phyloP scores from a whole-genome alignment of 352 stramenopile genomes.

The Phytophthora fragariae region DNA sequence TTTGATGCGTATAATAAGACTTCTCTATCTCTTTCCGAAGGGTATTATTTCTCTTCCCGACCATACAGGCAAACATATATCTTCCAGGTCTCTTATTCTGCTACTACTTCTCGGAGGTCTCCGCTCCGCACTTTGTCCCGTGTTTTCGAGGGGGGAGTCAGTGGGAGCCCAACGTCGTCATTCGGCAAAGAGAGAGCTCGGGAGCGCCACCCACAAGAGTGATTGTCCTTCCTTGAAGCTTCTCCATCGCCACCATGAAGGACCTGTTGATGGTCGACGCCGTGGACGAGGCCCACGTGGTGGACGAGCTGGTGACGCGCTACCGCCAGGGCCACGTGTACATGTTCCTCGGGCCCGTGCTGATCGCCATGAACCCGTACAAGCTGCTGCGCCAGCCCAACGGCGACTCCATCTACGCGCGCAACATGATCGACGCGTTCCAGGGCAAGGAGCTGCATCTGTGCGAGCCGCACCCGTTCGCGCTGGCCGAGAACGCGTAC shows the following conservation, averaged over 20 bases:
- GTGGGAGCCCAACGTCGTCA: constrained; percentile 26
- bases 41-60: background rate
- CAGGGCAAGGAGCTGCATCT: constrained; percentile 84
- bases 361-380: constrained; percentile 93
- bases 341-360: constrained; percentile 92
- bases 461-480: constrained; percentile 86
- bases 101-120: constrained; percentile 18
- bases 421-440: constrained; percentile 81
- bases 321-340: constrained; percentile 89
- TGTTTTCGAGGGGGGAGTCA: constrained; percentile 30
- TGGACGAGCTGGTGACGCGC: constrained; percentile 79
- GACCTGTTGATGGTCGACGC: constrained; percentile 85
- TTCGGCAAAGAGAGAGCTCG: constrained; percentile 43
- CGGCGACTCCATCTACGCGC: constrained; percentile 81
- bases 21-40: background rate
- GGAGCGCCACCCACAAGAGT: background rate
- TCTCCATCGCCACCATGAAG: constrained; percentile 38
- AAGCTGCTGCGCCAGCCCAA: constrained; percentile 77
- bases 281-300: constrained; percentile 79
- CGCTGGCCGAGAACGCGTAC: constrained; percentile 89
- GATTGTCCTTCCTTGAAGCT: background rate
- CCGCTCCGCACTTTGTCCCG: background rate
- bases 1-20: background rate
- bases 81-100: background rate
- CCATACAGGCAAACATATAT: background rate